Evolutionary conservation across 164 flowering plant genomes (phyloP).

Genomic region (Liriodendron chinense): DNA sequence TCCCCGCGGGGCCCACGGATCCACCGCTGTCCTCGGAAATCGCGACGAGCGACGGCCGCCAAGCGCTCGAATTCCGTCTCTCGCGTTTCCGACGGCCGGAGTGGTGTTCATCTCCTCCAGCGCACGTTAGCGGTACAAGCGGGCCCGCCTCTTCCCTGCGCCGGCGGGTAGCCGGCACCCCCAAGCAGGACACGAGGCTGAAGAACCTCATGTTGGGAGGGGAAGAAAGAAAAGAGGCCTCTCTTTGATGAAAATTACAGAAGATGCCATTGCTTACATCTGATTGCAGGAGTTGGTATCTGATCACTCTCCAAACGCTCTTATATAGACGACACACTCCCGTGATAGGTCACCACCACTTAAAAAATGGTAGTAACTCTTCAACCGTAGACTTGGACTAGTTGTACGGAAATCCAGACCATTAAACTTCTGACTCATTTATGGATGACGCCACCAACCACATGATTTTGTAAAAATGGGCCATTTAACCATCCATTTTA

Average conservation of each 20-base stretch:
- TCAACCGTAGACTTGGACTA: too few relatives aligned
- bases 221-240: background rate
- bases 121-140: background rate
- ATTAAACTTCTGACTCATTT: too few relatives aligned
- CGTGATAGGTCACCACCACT: too few relatives aligned
- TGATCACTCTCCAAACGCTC: too few relatives aligned
- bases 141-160: background rate
- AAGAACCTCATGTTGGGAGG: background rate
- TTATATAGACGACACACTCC: too few relatives aligned
- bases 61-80: background rate
- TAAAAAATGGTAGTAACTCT: too few relatives aligned
- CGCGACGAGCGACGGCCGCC: constrained; percentile 4
- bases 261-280: background rate
- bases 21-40: background rate
- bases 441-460: too few relatives aligned
- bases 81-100: background rate
- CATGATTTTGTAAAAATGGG: too few relatives aligned
- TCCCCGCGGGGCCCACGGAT: background rate
- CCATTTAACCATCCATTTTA: too few relatives aligned
- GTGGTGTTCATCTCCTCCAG: background rate
- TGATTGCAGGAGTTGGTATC: too few relatives aligned
- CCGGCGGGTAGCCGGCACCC: background rate
- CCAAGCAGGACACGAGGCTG: background rate
- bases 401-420: too few relatives aligned
- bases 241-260: background rate